phyloP scores from a whole-genome alignment of 2,329 filamentous ascomycete genomes.

The Fusarium camptoceras region DNA sequence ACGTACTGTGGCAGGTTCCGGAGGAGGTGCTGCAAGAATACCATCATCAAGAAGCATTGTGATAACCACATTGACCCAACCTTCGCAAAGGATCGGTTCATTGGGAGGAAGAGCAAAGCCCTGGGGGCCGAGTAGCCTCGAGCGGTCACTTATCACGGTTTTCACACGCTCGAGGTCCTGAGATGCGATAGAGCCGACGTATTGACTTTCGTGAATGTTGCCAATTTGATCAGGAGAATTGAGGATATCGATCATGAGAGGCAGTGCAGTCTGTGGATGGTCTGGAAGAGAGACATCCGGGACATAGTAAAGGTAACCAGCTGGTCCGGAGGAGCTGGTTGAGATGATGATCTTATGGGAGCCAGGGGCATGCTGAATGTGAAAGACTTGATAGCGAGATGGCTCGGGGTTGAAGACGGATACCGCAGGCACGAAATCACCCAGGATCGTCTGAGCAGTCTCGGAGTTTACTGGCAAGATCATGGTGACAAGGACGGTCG shows the following conservation, averaged over 20 bases:
- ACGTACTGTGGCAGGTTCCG: not conserved
- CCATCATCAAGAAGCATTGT: constrained; percentile 19
- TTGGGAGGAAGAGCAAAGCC: not conserved
- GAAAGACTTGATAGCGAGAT: constrained; percentile 34
- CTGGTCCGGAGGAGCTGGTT: constrained; percentile 12
- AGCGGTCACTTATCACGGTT: constrained; percentile 20
- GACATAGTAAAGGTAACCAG: constrained; percentile 30
- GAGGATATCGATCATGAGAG: constrained; percentile 19
- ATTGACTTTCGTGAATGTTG: constrained; percentile 18
- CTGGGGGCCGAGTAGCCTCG: constrained; percentile 1
- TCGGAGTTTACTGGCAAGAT: not conserved
- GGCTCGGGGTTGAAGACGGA: not conserved
- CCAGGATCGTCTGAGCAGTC: not conserved
- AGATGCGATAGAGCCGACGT: constrained; percentile 40
- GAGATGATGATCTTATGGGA: constrained; percentile 39
- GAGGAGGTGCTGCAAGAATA: constrained; percentile 29
- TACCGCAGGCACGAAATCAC: not conserved
- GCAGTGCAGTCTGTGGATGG: constrained; percentile 5
- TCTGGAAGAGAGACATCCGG: not conserved
- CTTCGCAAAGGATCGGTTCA: constrained; percentile 6
- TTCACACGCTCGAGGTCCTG: constrained; percentile 31
- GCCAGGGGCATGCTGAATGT: constrained; percentile 29
- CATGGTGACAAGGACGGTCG: constrained; percentile 4
- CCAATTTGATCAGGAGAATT: constrained; percentile 14
- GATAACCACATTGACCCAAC: constrained; percentile 27